Conservation (phyloP, 108 stramenopile genomes). For the Cyclostephanos tholiformis region DNA sequence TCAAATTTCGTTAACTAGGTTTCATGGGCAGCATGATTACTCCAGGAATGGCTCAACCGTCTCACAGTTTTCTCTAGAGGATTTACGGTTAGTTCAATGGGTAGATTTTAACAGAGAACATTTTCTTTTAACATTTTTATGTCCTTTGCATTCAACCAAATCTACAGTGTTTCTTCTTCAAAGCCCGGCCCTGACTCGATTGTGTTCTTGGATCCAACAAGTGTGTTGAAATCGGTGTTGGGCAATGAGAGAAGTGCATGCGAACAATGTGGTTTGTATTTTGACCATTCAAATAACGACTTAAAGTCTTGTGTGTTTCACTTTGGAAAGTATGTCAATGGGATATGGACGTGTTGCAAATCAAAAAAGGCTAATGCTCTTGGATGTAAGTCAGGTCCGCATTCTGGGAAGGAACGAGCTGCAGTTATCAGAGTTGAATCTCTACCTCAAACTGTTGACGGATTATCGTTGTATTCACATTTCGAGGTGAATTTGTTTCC, state of each 20-base stretch:
- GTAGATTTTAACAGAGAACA: neutral
- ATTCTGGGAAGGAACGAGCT: conserved; percentile 56
- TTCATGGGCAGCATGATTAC: conserved; percentile 49
- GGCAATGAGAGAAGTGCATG: conserved; percentile 52
- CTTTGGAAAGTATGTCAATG: conserved; percentile 25
- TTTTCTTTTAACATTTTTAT: neutral
- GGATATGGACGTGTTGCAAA: conserved; percentile 47
- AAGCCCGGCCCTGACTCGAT: conserved; percentile 52
- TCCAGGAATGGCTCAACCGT: conserved; percentile 32
- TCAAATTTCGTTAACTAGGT: conserved; percentile 49
- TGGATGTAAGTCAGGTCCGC: conserved; percentile 55
- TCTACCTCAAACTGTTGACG: conserved; percentile 47
- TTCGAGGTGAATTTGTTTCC: conserved; percentile 60
- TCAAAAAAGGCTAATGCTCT: conserved; percentile 14
- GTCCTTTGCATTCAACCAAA: neutral
- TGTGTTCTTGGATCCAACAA: conserved; percentile 42
- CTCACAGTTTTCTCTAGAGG: conserved; percentile 43
- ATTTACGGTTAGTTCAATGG: conserved; percentile 27
- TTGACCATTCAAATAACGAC: conserved; percentile 48
- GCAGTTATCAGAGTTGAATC: conserved; percentile 48
- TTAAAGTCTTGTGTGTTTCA: conserved; percentile 45
- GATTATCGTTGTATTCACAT: conserved; percentile 51
- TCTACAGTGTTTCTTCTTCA: conserved; percentile 21
- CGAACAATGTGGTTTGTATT: conserved; percentile 35
- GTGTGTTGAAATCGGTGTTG: conserved; percentile 31